Evolutionary conservation across 139 green algal genomes (phyloP), one percentile per base, ranked within the genome.

Genomic region (Haematococcus lacustris): DNA sequence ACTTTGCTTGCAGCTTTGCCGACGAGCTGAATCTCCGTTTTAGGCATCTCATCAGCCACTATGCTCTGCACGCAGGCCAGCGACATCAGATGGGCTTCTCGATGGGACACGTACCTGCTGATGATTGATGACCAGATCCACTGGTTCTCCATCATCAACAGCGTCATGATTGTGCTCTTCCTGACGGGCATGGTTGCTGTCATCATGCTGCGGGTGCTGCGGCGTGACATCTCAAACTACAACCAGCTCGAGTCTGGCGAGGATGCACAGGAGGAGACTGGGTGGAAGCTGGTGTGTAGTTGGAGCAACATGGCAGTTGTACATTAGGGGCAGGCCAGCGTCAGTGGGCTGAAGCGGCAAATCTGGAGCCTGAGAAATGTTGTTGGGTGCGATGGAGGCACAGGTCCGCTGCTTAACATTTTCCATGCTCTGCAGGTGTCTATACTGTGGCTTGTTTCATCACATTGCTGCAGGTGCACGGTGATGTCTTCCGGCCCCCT

Each of bases 71-170:
- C 21, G 43, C 79, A 85, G 79, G 72, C 71, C 30, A 90, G 84
- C 57, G 81, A 94, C 40, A 96, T 99, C 72, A 87, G 88, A 33
- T 99, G 95, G 95, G 94, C 95, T 1, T 96, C 89, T 1, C 88
- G 95, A 17, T 99, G 95, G 95, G 95, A 99, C 86, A 97, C 95
- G 0, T 99, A 99, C 87, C 85, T 99, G 71, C 70, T 95, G 69
- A 96, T 96, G 88, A 92, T 83, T 34, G 90, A 96, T 68, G 94
- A 97, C 72, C 91, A 98, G 86, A 97, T 98, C 74, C 94, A 98
- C 83, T 98, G 94, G 94, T 99, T 99, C 85, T 95, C 87, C 60
- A 97, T 99, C 83, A 91, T 99, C 66, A 99, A 99, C 87, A 94
- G 83, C n/a, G 80, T 97, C 47, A 98, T 99, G 94, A 98, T 99